Evolutionary conservation across 805 yeast genomes (phyloP).

Genomic region (Starmerella apis): DNA sequence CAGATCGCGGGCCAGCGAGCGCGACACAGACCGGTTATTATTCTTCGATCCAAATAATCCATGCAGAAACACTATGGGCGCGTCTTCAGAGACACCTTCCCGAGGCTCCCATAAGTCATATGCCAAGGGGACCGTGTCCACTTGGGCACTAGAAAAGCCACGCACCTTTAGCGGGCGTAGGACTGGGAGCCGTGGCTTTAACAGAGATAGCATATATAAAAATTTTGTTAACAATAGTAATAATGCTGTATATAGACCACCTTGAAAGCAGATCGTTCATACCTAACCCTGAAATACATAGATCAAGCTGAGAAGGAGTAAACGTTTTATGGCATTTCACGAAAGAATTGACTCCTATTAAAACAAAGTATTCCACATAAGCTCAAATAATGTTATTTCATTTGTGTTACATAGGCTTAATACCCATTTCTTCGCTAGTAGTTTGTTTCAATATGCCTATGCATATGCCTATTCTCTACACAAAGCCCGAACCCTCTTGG

Average conservation of each 20-base stretch:
- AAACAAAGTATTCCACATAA: background rate
- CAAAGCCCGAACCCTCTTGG: background rate
- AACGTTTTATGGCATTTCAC: no score
- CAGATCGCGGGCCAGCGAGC: constrained; percentile 33
- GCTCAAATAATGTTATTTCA: background rate
- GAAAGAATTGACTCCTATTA: background rate
- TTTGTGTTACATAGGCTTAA: no score
- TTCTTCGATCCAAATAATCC: constrained; percentile 78
- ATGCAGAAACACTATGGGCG: constrained; percentile 69
- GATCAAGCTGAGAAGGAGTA: no score
- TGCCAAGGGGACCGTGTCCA: constrained; percentile 23
- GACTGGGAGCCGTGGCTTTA: background rate
- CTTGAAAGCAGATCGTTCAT: no score
- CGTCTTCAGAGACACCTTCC: background rate
- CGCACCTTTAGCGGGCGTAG: background rate
- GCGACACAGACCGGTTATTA: constrained; percentile 76
- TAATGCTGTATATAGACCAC: no score
- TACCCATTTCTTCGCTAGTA: no score
- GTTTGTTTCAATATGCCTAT: no score
- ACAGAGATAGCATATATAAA: background rate
- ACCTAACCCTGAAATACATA: no score
- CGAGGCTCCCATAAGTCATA: constrained; percentile 26
- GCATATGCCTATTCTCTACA: no score
- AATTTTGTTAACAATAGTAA: no score
- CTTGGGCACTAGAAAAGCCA: background rate